phyloP scores from a whole-genome alignment of 2,329 filamentous ascomycete species.

The Penicillium psychrosexuale region DNA sequence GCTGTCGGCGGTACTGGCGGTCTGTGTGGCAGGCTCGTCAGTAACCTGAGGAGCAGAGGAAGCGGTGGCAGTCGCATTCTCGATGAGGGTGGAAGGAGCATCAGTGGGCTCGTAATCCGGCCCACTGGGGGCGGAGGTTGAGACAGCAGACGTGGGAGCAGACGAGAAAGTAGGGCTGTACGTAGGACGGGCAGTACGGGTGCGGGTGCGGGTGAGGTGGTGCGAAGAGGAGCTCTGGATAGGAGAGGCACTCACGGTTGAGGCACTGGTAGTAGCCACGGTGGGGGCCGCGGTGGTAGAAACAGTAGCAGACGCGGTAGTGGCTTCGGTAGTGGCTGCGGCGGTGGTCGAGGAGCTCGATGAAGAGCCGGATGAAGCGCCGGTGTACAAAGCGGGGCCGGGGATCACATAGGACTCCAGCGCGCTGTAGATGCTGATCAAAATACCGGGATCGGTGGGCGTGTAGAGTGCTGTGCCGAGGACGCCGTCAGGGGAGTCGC shows the following conservation, averaged over 20 bases:
- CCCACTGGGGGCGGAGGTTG: conserved; percentile 9
- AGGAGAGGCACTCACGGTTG: conserved; percentile 19
- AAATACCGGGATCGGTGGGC: conserved; percentile 55
- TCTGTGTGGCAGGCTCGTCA: conserved; percentile 23
- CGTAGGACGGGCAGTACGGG: conserved; percentile 9
- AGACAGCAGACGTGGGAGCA: conserved; percentile 4
- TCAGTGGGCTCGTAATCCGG: not conserved
- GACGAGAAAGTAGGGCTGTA: conserved; percentile 4
- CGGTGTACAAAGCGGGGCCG: conserved; percentile 45
- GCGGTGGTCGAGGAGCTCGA: conserved; percentile 8
- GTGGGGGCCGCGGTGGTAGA: conserved; percentile 9
- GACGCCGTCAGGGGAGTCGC: conserved; percentile 47
- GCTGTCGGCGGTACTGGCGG: conserved; percentile 19
- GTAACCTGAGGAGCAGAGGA: conserved; percentile 23
- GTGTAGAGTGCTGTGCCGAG: conserved; percentile 57
- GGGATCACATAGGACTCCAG: conserved; percentile 51
- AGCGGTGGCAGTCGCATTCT: conserved; percentile 12
- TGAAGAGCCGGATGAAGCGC: conserved; percentile 21
- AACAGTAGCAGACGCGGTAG: not conserved
- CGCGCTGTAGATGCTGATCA: conserved; percentile 57
- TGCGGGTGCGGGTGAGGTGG: conserved; percentile 10
- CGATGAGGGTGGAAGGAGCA: conserved; percentile 12
- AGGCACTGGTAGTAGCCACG: conserved; percentile 8
- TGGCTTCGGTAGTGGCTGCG: conserved; percentile 12
- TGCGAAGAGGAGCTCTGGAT: conserved; percentile 13